Percentiles rank a stretch among this genome's conserved stretches.
Conservation (phyloP, 176 grass and related monocot species). For the Thinopyrum elongatum region DNA sequence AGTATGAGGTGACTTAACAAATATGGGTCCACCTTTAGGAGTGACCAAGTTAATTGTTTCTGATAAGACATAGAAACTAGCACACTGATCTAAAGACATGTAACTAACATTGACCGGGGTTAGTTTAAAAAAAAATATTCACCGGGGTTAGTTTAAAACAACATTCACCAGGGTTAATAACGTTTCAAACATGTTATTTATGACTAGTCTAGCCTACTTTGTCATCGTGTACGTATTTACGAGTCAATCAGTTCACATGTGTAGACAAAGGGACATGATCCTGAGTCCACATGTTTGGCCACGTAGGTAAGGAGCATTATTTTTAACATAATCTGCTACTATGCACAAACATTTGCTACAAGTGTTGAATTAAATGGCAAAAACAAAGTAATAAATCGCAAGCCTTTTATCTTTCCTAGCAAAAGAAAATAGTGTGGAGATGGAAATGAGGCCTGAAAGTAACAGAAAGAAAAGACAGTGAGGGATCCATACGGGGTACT, state of each 20-base stretch:
- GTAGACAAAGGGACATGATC: neutral
- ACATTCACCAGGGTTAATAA: neutral
- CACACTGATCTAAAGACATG: neutral
- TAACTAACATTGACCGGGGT: neutral
- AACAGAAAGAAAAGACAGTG: neutral
- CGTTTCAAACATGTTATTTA: neutral
- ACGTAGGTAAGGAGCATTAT: neutral
- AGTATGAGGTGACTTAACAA: neutral
- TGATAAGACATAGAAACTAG: neutral
- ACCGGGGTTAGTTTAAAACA: too few species aligned
- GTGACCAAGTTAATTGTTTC: neutral
- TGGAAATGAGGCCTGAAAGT: neutral
- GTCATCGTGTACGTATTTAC: neutral
- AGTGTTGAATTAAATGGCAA: neutral
- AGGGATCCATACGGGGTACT: constrained; percentile 38
- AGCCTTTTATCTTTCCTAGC: neutral
- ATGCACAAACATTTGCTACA: neutral
- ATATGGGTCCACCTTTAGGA: neutral
- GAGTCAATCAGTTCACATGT: neutral
- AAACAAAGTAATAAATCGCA: neutral
- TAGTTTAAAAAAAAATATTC: too few species aligned
- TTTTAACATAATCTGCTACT: constrained; percentile 3
- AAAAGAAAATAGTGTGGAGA: constrained; percentile 11
- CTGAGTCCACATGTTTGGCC: neutral
- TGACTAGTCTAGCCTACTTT: neutral